These are phyloP conservation scores for Entomophthora muscae DNA, from an alignment of 371 early-diverging fungal species.

Conservation along the genomic window DNA sequence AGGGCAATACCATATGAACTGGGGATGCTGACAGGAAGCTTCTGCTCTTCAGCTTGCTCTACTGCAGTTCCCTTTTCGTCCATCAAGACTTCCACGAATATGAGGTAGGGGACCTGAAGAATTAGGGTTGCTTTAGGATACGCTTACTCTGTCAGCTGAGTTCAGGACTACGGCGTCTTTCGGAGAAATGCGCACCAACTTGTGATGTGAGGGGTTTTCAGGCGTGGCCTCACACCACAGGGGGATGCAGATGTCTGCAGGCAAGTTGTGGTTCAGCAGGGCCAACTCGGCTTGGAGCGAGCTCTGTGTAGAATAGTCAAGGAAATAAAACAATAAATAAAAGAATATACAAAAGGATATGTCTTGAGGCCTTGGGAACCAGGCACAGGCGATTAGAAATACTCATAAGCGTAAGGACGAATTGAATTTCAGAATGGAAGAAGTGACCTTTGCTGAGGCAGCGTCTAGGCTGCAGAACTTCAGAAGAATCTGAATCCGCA, in stretches of 20 bases:
- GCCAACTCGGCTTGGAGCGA: conserved; percentile 77
- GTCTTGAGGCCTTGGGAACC: conserved; percentile 69
- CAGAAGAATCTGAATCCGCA: background rate
- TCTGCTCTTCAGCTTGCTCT: conserved; percentile 13
- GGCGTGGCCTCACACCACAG: conserved; percentile 65
- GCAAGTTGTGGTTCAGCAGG: conserved; percentile 83
- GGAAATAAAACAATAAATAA: background rate
- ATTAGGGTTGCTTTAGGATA: background rate
- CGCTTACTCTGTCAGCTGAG: conserved; percentile 82
- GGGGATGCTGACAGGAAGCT: conserved; percentile 12
- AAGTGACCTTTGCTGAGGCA: conserved; percentile 23
- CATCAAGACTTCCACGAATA: conserved; percentile 77
- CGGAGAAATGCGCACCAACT: conserved; percentile 70
- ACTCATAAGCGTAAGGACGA: conserved; percentile 71
- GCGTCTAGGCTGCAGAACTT: background rate
- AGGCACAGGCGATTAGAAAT: conserved; percentile 76
- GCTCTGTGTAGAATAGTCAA: conserved; percentile 16
- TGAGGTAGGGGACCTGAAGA: conserved; percentile 56
- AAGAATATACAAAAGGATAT: conserved; percentile 27
- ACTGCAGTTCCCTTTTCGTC: conserved; percentile 29
- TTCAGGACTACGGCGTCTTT: conserved; percentile 87
- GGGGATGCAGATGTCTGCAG: conserved; percentile 81
- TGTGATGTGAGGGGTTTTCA: conserved; percentile 53
- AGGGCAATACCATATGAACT: conserved; percentile 7
- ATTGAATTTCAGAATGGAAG: conserved; percentile 78